phyloP scores from a whole-genome alignment of 2,329 filamentous ascomycete species.

The Fusarium sp. region DNA sequence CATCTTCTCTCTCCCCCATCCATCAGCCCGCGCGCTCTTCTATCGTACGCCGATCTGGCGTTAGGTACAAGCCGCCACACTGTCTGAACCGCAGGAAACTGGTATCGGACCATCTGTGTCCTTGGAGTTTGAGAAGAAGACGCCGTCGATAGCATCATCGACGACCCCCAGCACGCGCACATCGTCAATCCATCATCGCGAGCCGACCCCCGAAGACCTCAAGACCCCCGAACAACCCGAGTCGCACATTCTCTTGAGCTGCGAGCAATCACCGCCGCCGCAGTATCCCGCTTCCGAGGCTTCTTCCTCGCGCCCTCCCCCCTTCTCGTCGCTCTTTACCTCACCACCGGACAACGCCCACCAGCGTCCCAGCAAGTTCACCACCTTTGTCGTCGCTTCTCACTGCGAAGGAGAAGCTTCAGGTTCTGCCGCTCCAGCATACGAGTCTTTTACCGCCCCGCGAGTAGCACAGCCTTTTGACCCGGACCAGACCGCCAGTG shows the following conservation, averaged over 20 bases:
- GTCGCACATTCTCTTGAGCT: conserved; percentile 44
- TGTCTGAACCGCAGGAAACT: conserved; percentile 52
- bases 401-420: conserved; percentile 47
- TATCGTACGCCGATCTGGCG: conserved; percentile 19
- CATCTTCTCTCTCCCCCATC: conserved; percentile 21
- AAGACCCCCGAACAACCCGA: conserved; percentile 40
- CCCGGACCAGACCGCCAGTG: conserved; percentile 51
- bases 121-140: conserved; percentile 50
- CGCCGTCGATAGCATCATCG: conserved; percentile 43
- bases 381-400: conserved; percentile 45
- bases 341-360: conserved; percentile 51
- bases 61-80: conserved; percentile 50
- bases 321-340: conserved; percentile 71
- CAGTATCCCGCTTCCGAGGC: conserved; percentile 69
- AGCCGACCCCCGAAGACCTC: conserved; percentile 37
- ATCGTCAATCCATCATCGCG: conserved; percentile 40
- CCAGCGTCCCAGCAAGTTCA: conserved; percentile 49
- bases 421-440: conserved; percentile 65
- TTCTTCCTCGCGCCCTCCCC: conserved; percentile 65
- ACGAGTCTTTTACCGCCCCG: conserved; percentile 55
- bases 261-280: conserved; percentile 66
- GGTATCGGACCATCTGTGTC: conserved; percentile 52
- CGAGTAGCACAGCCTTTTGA: conserved; percentile 53
- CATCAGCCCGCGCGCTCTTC: conserved; percentile 11
- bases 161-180: conserved; percentile 43